These are phyloP conservation scores for Trichoderma orchidacearum DNA, from an alignment of 495 filamentous ascomycete genomes.

Conservation along the genomic window DNA sequence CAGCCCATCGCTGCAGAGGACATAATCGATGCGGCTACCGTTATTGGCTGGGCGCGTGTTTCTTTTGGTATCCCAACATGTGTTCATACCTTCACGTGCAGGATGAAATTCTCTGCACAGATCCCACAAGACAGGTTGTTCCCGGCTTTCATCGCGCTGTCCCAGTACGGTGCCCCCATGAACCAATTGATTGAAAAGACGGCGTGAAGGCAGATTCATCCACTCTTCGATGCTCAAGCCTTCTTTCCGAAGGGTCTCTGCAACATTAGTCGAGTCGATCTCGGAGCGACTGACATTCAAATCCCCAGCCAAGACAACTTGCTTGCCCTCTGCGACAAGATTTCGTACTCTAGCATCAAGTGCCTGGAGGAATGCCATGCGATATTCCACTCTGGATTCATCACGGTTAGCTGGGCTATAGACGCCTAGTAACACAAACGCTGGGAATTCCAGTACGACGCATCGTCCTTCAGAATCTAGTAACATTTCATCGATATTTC, in stretches of 20 bases:
- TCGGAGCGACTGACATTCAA: constrained; percentile 72
- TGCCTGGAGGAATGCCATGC: constrained; percentile 63
- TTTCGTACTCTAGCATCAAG: constrained; percentile 77
- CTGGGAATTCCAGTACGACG: constrained; percentile 87
- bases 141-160: constrained; percentile 56
- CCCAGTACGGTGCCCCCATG: constrained; percentile 57
- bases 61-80: constrained; percentile 81
- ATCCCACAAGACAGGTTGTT: constrained; percentile 69
- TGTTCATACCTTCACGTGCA: constrained; percentile 77
- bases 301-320: constrained; percentile 75
- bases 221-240: constrained; percentile 41
- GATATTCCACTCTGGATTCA: constrained; percentile 70
- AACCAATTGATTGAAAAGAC: constrained; percentile 74
- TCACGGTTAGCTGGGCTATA: constrained; percentile 86
- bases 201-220: constrained; percentile 59
- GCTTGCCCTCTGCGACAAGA: constrained; percentile 63
- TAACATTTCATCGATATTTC: constrained; percentile 48
- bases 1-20: constrained; percentile 71
- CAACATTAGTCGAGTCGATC: constrained; percentile 58
- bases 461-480: constrained; percentile 90
- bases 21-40: constrained; percentile 85
- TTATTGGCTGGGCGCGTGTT: constrained; percentile 85
- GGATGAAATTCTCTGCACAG: constrained; percentile 77
- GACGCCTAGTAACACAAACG: constrained; percentile 81
- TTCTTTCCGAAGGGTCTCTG: constrained; percentile 58